Evolutionary conservation across 2,329 filamentous ascomycete genomes (phyloP).

Genomic region (Ustulina deusta): DNA sequence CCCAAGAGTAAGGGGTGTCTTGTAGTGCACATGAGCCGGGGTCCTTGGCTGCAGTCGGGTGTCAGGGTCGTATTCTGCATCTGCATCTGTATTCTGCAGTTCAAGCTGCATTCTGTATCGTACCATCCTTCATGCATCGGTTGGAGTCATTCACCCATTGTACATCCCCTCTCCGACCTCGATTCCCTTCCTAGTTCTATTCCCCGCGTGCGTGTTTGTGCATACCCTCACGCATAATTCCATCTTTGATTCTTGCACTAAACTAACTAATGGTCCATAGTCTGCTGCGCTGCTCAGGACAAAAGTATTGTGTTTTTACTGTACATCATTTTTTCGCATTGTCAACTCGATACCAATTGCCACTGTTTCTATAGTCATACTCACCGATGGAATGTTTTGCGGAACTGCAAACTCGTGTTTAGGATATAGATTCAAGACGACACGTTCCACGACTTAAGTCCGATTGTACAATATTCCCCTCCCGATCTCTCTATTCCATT

Average conservation of each 20-base stretch:
- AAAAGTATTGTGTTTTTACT: conserved; percentile 26
- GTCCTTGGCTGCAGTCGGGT: conserved; percentile 28
- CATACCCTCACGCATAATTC: conserved; percentile 9
- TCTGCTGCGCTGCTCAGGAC: conserved; percentile 29
- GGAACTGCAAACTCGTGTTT: conserved; percentile 31
- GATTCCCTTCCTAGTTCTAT: conserved; percentile 13
- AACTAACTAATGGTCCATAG: conserved; percentile 32
- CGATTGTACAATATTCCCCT: conserved; percentile 12
- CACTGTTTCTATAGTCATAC: conserved; percentile 16
- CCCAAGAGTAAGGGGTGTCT: conserved; percentile 32
- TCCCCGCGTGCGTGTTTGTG: conserved; percentile 23
- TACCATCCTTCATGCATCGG: conserved; percentile 26
- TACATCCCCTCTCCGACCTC: conserved; percentile 20
- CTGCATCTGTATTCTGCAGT: conserved; percentile 30
- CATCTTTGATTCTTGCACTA: conserved; percentile 2
- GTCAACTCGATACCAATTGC: conserved; percentile 13
- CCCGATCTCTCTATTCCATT: conserved; percentile 27
- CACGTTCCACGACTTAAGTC: conserved; percentile 28
- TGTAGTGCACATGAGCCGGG: conserved; percentile 21
- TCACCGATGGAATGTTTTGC: conserved; percentile 4
- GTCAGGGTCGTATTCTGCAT: conserved; percentile 35
- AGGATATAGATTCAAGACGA: conserved; percentile 32
- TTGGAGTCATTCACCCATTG: conserved; percentile 13
- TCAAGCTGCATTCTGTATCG: conserved; percentile 27
- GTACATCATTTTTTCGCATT: conserved; percentile 22